phyloP scores from a whole-genome alignment of 2,329 filamentous ascomycete genomes.

The Grosmannia clavigera region DNA sequence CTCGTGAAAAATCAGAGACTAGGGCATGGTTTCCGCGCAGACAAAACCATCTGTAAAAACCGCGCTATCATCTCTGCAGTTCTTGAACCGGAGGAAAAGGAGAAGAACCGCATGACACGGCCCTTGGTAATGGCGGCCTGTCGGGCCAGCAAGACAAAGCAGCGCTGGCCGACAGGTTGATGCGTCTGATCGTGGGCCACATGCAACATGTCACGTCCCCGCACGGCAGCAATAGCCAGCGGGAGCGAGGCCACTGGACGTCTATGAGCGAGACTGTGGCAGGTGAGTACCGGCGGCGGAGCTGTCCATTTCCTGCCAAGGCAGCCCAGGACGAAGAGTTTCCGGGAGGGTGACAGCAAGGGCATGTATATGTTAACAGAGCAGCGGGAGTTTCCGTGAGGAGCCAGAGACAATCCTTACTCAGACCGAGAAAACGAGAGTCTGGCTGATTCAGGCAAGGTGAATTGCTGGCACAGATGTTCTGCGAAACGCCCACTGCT shows the following conservation, averaged over 20 bases:
- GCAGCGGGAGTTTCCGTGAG: constrained; percentile 31
- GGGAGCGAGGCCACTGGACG: constrained; percentile 7
- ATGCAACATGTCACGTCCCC: neutral
- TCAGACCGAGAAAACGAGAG: constrained; percentile 14
- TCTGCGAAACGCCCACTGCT: constrained; percentile 22
- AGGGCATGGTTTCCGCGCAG: constrained; percentile 42
- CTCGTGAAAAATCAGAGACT: constrained; percentile 33
- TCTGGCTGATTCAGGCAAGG: constrained; percentile 10
- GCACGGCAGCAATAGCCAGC: neutral
- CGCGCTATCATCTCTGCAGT: constrained; percentile 48
- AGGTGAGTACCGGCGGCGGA: constrained; percentile 11
- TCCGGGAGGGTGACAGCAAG: constrained; percentile 29
- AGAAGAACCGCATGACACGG: constrained; percentile 12
- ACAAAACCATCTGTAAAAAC: constrained; percentile 96
- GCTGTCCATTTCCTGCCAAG: constrained; percentile 10
- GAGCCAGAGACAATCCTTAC: constrained; percentile 27
- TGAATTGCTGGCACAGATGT: constrained; percentile 13
- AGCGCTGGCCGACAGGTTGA: constrained; percentile 34
- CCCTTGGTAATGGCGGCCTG: constrained; percentile 32
- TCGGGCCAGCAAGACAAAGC: constrained; percentile 21
- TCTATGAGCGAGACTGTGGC: constrained; percentile 12
- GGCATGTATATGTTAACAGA: constrained; percentile 17
- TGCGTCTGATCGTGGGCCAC: constrained; percentile 42
- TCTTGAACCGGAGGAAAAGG: constrained; percentile 31
- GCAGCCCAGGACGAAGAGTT: constrained; percentile 20